phyloP scores from a whole-genome alignment of 352 stramenopile species.

The Globisporangium alternatum region DNA sequence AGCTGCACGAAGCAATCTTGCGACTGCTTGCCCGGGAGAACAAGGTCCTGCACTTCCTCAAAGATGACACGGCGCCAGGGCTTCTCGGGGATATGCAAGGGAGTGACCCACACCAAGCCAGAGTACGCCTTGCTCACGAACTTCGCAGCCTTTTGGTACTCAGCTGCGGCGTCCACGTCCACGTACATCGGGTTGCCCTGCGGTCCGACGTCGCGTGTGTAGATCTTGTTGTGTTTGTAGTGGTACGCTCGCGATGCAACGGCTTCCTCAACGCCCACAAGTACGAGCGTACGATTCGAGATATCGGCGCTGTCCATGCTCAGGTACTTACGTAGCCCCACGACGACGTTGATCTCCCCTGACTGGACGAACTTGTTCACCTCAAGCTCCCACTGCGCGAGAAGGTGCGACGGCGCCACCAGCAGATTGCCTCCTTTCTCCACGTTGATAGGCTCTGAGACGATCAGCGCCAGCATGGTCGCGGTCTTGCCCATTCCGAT shows the following conservation, averaged over 20 bases:
- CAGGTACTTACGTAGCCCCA: constrained; percentile 59
- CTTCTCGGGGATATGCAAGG: constrained; percentile 61
- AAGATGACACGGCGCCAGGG: constrained; percentile 80
- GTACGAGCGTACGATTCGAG: constrained; percentile 78
- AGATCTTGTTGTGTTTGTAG: constrained; percentile 67
- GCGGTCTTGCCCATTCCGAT: constrained; percentile 87
- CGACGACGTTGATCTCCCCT: constrained; percentile 69
- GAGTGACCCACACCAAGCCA: constrained; percentile 64
- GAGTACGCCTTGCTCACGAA: constrained; percentile 82
- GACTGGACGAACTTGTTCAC: constrained; percentile 71
- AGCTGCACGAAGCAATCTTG: constrained; percentile 87
- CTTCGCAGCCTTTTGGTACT: constrained; percentile 75
- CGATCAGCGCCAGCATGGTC: constrained; percentile 74
- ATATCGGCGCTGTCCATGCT: constrained; percentile 37
- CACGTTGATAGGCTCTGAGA: constrained; percentile 54
- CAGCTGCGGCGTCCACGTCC: constrained; percentile 36
- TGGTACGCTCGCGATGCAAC: constrained; percentile 53
- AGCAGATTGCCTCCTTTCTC: constrained; percentile 57
- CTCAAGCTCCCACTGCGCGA: constrained; percentile 79
- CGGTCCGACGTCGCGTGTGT: constrained; percentile 33
- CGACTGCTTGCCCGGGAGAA: constrained; percentile 60
- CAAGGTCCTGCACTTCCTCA: constrained; percentile 86
- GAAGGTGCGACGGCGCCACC: constrained; percentile 72
- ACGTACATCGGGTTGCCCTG: constrained; percentile 38
- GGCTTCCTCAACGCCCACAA: constrained; percentile 75